Conservation (phyloP, 2,329 filamentous ascomycete species). For the Aspergillus phoenicis region DNA sequence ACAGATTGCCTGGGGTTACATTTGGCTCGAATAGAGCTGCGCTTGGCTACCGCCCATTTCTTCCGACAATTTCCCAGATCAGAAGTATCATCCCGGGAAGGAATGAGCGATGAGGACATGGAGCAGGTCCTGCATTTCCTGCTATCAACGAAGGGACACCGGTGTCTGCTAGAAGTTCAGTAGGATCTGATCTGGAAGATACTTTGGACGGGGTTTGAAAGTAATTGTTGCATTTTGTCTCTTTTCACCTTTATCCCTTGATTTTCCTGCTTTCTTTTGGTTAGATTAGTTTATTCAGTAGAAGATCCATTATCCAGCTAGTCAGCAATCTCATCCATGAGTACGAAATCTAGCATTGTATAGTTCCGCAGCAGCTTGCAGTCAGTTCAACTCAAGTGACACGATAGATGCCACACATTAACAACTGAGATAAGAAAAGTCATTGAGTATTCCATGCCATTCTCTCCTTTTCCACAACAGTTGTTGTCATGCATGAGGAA, state of each 20-base stretch:
- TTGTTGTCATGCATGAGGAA: no score
- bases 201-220: not conserved
- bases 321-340: no score
- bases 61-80: conserved; percentile 44
- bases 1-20: conserved; percentile 67
- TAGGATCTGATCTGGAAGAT: not conserved
- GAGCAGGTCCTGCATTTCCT: conserved; percentile 17
- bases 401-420: no score
- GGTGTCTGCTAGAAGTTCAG: not conserved
- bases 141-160: not conserved
- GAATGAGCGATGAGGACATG: conserved; percentile 44
- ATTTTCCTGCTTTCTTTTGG: not conserved
- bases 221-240: no score
- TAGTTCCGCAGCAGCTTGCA: no score
- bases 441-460: not conserved
- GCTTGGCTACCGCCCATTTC: conserved; percentile 55
- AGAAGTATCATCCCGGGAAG: conserved; percentile 23
- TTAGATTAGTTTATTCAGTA: not conserved
- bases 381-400: no score
- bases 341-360: no score
- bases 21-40: conserved; percentile 63
- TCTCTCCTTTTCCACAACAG: not conserved
- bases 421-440: no score
- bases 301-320: no score
- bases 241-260: no score